Percentiles rank a stretch among this genome's conserved stretches.
Evolutionary conservation across 176 grass and related monocot genomes (phyloP).

Genomic region (Eleusine indica): DNA sequence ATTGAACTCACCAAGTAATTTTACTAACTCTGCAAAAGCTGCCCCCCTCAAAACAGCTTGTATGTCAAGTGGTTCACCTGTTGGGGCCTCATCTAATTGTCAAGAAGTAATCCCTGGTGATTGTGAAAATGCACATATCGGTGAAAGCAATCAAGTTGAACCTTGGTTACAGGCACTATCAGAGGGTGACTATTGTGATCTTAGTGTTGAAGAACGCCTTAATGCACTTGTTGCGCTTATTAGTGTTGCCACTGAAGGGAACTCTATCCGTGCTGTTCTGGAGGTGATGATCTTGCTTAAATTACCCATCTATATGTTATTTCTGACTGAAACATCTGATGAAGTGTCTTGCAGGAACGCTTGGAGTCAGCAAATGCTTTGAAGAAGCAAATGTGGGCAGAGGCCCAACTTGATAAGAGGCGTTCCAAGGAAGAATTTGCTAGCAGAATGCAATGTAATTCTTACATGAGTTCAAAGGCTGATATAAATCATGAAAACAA

Average conservation of each 20-base stretch:
- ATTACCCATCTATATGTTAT: conserved; percentile 25
- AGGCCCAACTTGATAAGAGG: conserved; percentile 89
- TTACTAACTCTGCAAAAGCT: conserved; percentile 49
- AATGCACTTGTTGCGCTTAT: conserved; percentile 81
- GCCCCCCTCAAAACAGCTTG: conserved; percentile 34
- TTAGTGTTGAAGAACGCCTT: conserved; percentile 91
- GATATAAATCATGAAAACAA: conserved; percentile 57
- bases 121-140: conserved; percentile 73
- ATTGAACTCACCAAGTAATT: conserved; percentile 36
- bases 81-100: conserved; percentile 50
- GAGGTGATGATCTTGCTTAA: conserved; percentile 47
- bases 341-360: conserved; percentile 68
- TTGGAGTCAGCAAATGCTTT: conserved; percentile 93
- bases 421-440: conserved; percentile 86
- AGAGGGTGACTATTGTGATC: conserved; percentile 85
- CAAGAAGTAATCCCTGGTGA: conserved; percentile 48
- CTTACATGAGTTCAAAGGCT: conserved; percentile 57
- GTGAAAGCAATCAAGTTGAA: conserved; percentile 77
- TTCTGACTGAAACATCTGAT: conserved; percentile 34
- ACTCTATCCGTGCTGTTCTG: conserved; percentile 63
- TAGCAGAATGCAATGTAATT: conserved; percentile 66
- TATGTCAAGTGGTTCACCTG: conserved; percentile 47
- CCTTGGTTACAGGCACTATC: conserved; percentile 82
- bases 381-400: conserved; percentile 98
- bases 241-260: conserved; percentile 81